Evolutionary conservation across 345 rosid genomes (phyloP).

Genomic region (Citrus medica): DNA sequence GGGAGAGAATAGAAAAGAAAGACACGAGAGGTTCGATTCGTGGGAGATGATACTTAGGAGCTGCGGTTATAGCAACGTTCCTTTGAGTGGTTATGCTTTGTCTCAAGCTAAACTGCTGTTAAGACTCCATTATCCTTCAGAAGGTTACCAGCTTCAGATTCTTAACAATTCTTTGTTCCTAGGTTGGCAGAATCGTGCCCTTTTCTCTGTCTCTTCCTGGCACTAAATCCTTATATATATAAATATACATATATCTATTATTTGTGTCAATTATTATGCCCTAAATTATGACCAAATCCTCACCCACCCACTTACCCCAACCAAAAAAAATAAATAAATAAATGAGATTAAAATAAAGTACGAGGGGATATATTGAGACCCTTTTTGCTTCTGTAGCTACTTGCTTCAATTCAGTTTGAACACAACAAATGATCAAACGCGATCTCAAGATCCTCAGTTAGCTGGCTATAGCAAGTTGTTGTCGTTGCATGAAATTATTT

Average conservation of each 20-base stretch:
- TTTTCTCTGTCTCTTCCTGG: conserved; percentile 96
- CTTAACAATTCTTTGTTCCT: conserved; percentile 59
- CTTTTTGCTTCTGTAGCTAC: background rate
- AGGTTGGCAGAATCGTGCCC: conserved; percentile 85
- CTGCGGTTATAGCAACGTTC: conserved; percentile 61
- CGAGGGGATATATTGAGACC: background rate
- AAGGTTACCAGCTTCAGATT: conserved; percentile 80
- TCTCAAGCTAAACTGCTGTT: conserved; percentile 93
- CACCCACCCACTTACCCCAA: background rate
- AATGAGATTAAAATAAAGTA: background rate
- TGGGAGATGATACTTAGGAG: conserved; percentile 77
- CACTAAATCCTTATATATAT: conserved; percentile 23
- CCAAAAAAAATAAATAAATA: background rate
- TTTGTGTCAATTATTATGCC: background rate
- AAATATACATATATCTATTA: background rate
- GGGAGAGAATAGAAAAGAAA: conserved; percentile 53
- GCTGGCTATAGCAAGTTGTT: conserved; percentile 8
- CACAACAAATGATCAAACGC: background rate
- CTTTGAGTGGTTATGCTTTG: conserved; percentile 72
- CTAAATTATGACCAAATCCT: conserved; percentile 4
- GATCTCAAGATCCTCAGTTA: background rate
- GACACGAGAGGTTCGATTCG: conserved; percentile 59
- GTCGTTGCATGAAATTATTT: conserved; percentile 21
- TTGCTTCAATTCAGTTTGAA: background rate
- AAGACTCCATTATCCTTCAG: conserved; percentile 93